phyloP scores from a whole-genome alignment of 768 basidiomycete species.

The Pleurotus tuoliensis region DNA sequence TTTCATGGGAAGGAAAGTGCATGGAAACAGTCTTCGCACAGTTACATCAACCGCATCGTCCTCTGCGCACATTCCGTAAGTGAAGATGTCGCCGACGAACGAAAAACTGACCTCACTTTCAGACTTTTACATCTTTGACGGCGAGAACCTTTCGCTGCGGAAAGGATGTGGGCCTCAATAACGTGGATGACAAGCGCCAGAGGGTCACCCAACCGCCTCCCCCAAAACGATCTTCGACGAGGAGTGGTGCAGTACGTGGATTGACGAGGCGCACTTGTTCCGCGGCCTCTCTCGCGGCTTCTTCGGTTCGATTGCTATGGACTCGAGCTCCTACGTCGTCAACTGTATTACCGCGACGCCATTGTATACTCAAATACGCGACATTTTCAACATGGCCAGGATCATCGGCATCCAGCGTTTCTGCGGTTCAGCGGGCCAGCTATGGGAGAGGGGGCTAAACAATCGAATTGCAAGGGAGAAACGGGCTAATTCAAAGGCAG shows the following conservation, averaged over 20 bases:
- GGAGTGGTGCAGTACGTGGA: not conserved
- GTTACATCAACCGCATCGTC: not conserved
- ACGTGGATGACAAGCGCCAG: no score
- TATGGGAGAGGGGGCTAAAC: not conserved
- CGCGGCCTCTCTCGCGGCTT: slow-evolving; percentile 8
- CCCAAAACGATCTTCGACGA: not conserved
- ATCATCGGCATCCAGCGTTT: not conserved
- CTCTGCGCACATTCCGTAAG: slow-evolving; percentile 1
- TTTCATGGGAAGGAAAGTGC: not conserved
- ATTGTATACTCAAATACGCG: slow-evolving; percentile 4
- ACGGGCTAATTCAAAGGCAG: not conserved
- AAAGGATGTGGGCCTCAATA: no score
- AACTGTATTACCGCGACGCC: slow-evolving; percentile 11
- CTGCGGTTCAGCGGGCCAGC: not conserved
- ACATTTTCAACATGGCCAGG: slow-evolving; percentile 6
- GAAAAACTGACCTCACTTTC: no score
- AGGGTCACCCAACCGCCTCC: no score
- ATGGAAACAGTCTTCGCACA: not conserved
- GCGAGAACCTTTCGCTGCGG: no score
- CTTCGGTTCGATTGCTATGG: not conserved
- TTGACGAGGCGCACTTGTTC: slow-evolving; percentile 15
- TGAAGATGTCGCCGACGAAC: not conserved
- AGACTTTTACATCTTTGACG: no score
- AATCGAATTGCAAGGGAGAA: not conserved
- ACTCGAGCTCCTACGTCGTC: not conserved